Conservation (phyloP, 441 rosid genomes). For the Jatropha podagrica region DNA sequence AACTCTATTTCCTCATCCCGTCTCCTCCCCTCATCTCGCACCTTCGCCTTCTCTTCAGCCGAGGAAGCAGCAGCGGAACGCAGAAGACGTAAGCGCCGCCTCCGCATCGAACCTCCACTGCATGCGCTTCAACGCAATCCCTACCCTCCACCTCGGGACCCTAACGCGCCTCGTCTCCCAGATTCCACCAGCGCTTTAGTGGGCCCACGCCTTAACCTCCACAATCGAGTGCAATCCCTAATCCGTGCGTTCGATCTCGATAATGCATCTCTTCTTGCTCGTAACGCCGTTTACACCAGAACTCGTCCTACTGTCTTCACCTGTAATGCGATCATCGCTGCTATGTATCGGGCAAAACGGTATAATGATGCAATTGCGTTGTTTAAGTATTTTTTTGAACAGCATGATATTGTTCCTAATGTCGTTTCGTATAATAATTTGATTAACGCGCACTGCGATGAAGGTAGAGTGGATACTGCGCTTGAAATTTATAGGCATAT, state of each 20-base stretch:
- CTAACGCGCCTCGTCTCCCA: constrained; percentile 89
- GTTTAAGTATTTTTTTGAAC: constrained; percentile 75
- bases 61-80: constrained; percentile 98
- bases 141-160: constrained; percentile 64
- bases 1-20: constrained; percentile 10
- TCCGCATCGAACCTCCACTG: constrained; percentile 88
- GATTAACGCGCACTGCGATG: constrained; percentile 83
- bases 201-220: constrained; percentile 82
- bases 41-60: constrained; percentile 75
- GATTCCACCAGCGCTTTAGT: constrained; percentile 79
- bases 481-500: constrained; percentile 63
- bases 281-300: constrained; percentile 61
- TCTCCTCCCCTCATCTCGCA: constrained; percentile 31
- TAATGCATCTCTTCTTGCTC: constrained; percentile 75
- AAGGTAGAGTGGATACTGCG: constrained; percentile 70
- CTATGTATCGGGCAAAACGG: constrained; percentile 82
- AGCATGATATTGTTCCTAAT: constrained; percentile 73
- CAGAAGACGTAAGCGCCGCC: constrained; percentile 87
- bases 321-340: constrained; percentile 89
- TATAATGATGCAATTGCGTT: constrained; percentile 67
- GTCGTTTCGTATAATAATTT: constrained; percentile 86
- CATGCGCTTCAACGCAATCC: constrained; percentile 71
- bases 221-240: constrained; percentile 89
- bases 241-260: constrained; percentile 91
- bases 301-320: constrained; percentile 90